phyloP scores from a whole-genome alignment of 73 alveolate species.

The Paramecium sexaurelia region DNA sequence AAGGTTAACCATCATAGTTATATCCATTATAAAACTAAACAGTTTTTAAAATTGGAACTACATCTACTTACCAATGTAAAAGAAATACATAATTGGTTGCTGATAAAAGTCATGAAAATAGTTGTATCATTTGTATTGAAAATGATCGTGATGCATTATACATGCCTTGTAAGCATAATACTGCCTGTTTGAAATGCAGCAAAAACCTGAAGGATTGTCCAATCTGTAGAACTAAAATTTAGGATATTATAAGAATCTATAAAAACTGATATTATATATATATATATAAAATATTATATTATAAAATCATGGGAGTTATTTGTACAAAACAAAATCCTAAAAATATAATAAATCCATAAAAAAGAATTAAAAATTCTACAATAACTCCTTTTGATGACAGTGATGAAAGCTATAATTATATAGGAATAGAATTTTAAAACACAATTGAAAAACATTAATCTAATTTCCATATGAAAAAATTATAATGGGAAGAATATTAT shows the following conservation, averaged over 20 bases:
- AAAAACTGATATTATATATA: slow-evolving; percentile 63
- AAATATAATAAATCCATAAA: neutral
- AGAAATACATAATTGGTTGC: slow-evolving; percentile 11
- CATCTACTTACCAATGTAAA: slow-evolving; percentile 59
- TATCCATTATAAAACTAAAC: slow-evolving; percentile 59
- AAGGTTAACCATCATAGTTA: slow-evolving; percentile 18
- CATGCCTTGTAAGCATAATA: slow-evolving; percentile 87
- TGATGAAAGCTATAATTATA: neutral
- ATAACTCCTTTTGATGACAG: neutral
- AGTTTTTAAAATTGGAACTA: slow-evolving; percentile 65
- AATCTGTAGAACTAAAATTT: slow-evolving; percentile 80
- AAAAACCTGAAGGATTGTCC: slow-evolving; percentile 81
- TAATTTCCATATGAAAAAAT: neutral
- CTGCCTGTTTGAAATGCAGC: slow-evolving; percentile 81
- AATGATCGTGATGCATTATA: slow-evolving; percentile 80
- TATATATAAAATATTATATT: neutral
- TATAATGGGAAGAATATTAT: neutral
- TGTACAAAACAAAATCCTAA: neutral
- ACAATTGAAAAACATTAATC: neutral
- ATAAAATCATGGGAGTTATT: neutral
- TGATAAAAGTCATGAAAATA: slow-evolving; percentile 33
- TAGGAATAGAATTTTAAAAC: neutral
- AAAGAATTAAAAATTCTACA: neutral
- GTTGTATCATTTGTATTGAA: slow-evolving; percentile 79
- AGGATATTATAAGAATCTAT: slow-evolving; percentile 79